Conservation (phyloP, 768 basidiomycete genomes). For the Rhizopogon sp. region DNA sequence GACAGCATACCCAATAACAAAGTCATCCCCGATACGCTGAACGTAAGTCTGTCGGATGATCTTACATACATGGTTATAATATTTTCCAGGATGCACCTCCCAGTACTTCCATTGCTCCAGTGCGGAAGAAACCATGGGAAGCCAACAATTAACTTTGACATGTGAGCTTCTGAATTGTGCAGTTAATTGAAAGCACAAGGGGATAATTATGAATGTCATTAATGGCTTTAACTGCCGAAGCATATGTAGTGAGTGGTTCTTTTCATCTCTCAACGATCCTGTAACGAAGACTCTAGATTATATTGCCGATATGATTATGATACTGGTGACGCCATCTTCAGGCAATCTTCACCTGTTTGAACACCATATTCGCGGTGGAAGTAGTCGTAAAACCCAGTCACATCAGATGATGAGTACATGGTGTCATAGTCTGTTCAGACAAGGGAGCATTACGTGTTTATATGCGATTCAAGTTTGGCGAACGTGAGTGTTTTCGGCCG, state of each 20-base stretch:
- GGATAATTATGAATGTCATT: background rate
- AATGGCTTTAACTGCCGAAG: background rate
- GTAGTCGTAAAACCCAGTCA: background rate
- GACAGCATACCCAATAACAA: conserved; percentile 80
- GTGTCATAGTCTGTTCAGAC: background rate
- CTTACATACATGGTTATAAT: background rate
- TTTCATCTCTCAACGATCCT: background rate
- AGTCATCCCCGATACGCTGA: conserved; percentile 58
- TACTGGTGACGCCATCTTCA: background rate
- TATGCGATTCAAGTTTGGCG: background rate
- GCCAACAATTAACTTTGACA: conserved; percentile 11
- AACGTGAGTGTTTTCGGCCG: background rate
- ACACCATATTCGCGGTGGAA: background rate
- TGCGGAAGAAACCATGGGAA: conserved; percentile 73
- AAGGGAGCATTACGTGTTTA: background rate
- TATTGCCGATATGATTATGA: background rate
- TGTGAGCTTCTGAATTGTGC: background rate
- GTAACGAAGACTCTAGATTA: background rate
- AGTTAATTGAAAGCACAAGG: background rate
- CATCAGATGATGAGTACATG: background rate
- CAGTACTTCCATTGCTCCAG: conserved; percentile 46
- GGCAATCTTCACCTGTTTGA: background rate
- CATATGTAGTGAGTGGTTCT: background rate
- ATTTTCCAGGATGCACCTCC: conserved; percentile 45
- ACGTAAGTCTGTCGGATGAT: conserved; percentile 38